Base-by-base conservation (phyloP, 2,329 filamentous ascomycete species). In the Penicillium paneum region DNA sequence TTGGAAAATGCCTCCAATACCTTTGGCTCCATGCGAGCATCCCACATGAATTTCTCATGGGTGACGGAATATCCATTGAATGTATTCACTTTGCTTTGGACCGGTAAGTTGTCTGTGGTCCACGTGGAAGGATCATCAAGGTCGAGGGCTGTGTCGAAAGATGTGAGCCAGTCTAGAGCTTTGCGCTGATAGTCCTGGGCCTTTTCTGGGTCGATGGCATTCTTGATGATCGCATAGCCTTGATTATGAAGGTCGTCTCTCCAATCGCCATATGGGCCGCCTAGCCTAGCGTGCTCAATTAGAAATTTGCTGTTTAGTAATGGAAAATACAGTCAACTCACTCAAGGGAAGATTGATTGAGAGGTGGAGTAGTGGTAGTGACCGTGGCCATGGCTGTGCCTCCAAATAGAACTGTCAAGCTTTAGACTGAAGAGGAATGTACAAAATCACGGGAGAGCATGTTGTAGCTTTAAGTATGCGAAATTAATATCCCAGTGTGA, bases 1-100 rank as follows among this genome's bases (percentile, higher is more conserved):
- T 58, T 59, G 24, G 58, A 26, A 28, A 64, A 64, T 8, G 60
- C 56, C 3, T 63, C 55, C 8, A 64, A 4, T n/a, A 64, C 34
- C 39, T 47, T 56, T 3, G 60, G 56, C 32, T 64, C 61, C 52
- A 51, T 55, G 15, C 61, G 60, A 17, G 56, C 58, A 8, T 64
- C 60, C 61, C 61, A 64, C 56, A 63, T 63, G 36, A 63, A 64
- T 29, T 54, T 63, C 31, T 63, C 61, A 39, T 64, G 61, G 10
- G 51, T 52, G 5, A 64, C 60, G 0, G 50, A 55, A 36, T 64
- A 64, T 10, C 55, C 49, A 19, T 52, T 54, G 44, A 60, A 64
- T 8, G 52, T 56, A 35, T 63, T 64, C 10, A 54, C 36, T 38
- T 58, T 58, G 41, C 51, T 53, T 17, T 61, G 54, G 6, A 57